phyloP scores from a whole-genome alignment of 2,329 filamentous ascomycete species.

The Aureobasidium subglaciale region DNA sequence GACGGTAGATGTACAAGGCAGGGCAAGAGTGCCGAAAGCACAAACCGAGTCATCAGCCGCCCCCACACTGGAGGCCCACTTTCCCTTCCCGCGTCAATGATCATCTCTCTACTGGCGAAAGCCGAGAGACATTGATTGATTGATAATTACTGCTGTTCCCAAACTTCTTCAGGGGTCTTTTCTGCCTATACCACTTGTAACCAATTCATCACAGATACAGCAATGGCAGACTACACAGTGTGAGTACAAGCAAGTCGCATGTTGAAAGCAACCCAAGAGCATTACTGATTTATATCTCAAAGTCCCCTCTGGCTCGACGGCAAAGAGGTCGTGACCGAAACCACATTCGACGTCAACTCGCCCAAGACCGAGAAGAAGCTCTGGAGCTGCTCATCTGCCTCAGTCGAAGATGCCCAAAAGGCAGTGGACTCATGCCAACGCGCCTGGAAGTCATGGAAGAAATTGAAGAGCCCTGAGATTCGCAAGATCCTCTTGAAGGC shows the following conservation, averaged over 20 bases:
- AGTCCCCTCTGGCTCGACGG: conserved; percentile 43
- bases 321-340: conserved; percentile 40
- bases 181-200: neutral
- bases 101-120: neutral
- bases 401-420: conserved; percentile 47
- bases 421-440: conserved; percentile 55
- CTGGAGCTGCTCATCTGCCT: conserved; percentile 51
- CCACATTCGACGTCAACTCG: conserved; percentile 50
- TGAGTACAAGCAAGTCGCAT: neutral
- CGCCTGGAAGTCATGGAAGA: conserved; percentile 64
- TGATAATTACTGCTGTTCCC: neutral
- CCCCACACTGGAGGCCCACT: neutral
- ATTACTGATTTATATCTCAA: neutral
- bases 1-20: neutral
- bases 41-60: neutral
- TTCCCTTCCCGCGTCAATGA: neutral
- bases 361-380: conserved; percentile 49
- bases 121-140: neutral
- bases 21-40: neutral
- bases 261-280: neutral
- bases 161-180: neutral
- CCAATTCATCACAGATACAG: neutral
- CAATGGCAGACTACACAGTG: conserved; percentile 13
- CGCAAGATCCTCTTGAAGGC: conserved; percentile 65
- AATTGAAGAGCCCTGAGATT: conserved; percentile 52